A percentile compares a stretch with the other conserved stretches of the same genome.
Conservation (phyloP, 148 eudicot genomes). For the Nyssa sinensis region DNA sequence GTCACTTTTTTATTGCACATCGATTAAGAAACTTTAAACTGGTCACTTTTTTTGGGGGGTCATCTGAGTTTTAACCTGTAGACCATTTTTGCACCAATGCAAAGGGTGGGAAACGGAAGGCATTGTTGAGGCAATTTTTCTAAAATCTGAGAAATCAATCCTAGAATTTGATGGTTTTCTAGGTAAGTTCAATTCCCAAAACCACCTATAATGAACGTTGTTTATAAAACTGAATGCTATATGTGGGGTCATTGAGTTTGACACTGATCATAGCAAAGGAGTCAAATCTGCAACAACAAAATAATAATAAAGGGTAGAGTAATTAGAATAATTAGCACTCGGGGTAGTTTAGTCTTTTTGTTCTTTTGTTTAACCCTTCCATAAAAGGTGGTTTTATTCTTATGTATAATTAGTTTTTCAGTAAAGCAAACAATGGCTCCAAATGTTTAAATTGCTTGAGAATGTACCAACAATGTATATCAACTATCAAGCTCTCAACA, state of each 20-base stretch:
- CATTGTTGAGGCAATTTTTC: not conserved
- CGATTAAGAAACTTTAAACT: not conserved
- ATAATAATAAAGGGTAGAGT: too few species aligned
- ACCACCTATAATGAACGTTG: not conserved
- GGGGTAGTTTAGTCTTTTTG: too few species aligned
- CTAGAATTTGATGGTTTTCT: not conserved
- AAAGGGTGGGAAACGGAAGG: not conserved
- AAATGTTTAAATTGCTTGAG: too few species aligned
- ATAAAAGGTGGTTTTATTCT: too few species aligned
- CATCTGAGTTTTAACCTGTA: not conserved
- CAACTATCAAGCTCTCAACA: too few species aligned
- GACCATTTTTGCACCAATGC: not conserved
- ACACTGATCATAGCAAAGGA: not conserved
- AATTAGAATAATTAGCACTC: too few species aligned
- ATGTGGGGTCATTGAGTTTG: not conserved
- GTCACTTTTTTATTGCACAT: not conserved
- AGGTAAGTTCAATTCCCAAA: not conserved
- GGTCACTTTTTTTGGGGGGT: not conserved
- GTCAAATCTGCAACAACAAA: not conserved
- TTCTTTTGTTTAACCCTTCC: too few species aligned
- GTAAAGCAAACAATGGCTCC: too few species aligned
- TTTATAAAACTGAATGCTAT: conserved; percentile 4
- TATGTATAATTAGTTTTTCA: too few species aligned
- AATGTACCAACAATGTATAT: too few species aligned
- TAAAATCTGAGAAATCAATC: not conserved